These are phyloP conservation scores for Ceratocystis huliohia DNA, from an alignment of 2,329 filamentous ascomycete genomes.

Conservation along the genomic window DNA sequence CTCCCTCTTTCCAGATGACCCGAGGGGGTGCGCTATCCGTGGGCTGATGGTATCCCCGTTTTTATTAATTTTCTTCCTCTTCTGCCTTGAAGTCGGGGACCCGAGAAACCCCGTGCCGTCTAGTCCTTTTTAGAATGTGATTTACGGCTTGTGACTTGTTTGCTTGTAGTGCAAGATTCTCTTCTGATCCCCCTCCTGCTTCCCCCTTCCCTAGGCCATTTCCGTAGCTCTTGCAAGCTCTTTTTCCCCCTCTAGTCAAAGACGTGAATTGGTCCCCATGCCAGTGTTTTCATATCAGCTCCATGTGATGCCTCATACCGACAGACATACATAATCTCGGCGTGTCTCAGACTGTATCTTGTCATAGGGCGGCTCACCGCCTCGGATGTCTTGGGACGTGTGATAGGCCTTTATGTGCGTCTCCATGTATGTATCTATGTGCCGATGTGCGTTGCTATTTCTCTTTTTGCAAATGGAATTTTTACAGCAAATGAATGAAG, in stretches of 20 bases:
- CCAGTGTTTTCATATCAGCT: not conserved
- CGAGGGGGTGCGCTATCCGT: not conserved
- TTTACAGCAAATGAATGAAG: not conserved
- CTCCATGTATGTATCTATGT: not conserved
- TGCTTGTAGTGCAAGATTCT: too few relatives aligned
- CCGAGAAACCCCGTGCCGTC: not conserved
- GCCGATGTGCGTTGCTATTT: not conserved
- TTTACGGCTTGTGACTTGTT: not conserved
- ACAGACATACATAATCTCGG: not conserved
- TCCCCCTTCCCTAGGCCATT: not conserved
- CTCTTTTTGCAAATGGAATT: not conserved
- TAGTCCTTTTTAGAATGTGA: not conserved
- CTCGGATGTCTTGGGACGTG: not conserved
- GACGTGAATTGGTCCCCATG: not conserved
- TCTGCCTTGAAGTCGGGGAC: not conserved
- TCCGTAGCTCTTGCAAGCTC: not conserved
- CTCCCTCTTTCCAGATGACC: not conserved
- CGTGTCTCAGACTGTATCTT: not conserved
- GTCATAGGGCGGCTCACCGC: constrained; percentile 3
- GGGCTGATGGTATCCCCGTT: too few relatives aligned
- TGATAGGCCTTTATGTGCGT: not conserved
- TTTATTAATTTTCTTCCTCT: not conserved
- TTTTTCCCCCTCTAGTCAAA: not conserved
- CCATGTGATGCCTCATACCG: not conserved
- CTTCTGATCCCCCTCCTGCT: not conserved